Base-by-base conservation (phyloP, 805 yeast species). In the Saturnispora silvae region DNA sequence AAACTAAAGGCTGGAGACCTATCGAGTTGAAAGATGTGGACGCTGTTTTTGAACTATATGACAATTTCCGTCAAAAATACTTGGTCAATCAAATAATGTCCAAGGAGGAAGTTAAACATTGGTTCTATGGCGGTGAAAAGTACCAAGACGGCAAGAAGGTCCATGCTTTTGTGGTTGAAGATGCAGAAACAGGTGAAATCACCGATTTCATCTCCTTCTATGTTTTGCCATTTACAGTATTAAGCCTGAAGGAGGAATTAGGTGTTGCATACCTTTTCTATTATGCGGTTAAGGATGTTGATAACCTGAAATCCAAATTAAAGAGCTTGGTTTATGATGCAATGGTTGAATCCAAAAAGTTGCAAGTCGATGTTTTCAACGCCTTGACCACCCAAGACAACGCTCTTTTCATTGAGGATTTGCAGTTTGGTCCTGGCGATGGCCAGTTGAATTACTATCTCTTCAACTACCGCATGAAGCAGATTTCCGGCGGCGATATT, bases 351-450 rank as follows among this genome's bases (percentile, higher is more conserved):
- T 77, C 95, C 20, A 80, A 81, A 56, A 56, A 64, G 29, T 59
- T 66, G 34, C 69, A 70, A 19, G 83, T 82, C 50, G 98, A 92
- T 55, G 97, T 92, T 3, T 84, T 89, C 69, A 92, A 92, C 56
- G 95, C 96, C 8, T 66, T 92, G 44, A 76, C 96, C 0, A 68
- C 86, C 9, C 95, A 86, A 61, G 98, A 92, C 54, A 92, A 92
- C 57, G 68, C 85, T 13, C 61, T 81, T 42, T 85, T 92, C 61
- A 64, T 92, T 46, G 79, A 83, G 19, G 77, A 81, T 28, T 68
- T 82, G 60, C 83, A 84, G 55, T 92, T 92, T 56, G 95, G 96
- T 24, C 72, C 75, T 34, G 98, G 98, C 31, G 97, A 89, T 57
- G 98, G 98, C 0, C 72, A 73, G 52, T 68, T 92, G 53, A 82